These are phyloP conservation scores for Fusarium sp. DNA, from an alignment of 2,329 filamentous ascomycete species.

Conservation along the genomic window DNA sequence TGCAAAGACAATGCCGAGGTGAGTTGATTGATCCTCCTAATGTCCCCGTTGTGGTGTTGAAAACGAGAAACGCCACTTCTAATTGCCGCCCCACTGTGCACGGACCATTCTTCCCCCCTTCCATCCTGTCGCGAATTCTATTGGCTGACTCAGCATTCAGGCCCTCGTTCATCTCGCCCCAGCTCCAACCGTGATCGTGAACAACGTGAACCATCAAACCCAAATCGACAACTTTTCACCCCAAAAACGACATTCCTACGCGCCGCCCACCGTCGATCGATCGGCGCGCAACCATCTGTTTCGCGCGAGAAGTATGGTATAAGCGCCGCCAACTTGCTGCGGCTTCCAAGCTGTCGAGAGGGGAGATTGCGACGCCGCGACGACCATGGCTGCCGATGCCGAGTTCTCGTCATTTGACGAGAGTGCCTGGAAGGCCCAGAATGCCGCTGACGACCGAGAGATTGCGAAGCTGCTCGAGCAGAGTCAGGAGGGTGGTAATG, in stretches of 20 bases:
- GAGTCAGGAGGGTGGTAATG: slow-evolving; percentile 54
- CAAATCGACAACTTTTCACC: slow-evolving; percentile 16
- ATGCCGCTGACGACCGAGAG: slow-evolving; percentile 62
- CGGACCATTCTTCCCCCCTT: slow-evolving; percentile 15
- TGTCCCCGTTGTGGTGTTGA: slow-evolving; percentile 13
- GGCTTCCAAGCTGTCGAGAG: slow-evolving; percentile 42
- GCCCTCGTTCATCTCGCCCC: slow-evolving; percentile 16
- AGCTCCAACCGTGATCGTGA: slow-evolving; percentile 16
- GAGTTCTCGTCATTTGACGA: slow-evolving; percentile 53
- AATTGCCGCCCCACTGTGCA: slow-evolving; percentile 23
- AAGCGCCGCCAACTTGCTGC: slow-evolving; percentile 32
- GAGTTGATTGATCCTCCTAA: not conserved
- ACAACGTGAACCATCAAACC: slow-evolving; percentile 45
- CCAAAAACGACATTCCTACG: slow-evolving; percentile 3
- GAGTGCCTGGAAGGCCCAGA: slow-evolving; percentile 56
- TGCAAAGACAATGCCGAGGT: not conserved
- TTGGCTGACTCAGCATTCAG: slow-evolving; percentile 33
- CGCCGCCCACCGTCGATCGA: slow-evolving; percentile 10
- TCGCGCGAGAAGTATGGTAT: slow-evolving; percentile 44
- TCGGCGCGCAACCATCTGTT: slow-evolving; percentile 10
- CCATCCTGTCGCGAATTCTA: slow-evolving; percentile 12
- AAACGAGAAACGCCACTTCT: slow-evolving; percentile 9
- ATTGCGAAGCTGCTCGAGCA: slow-evolving; percentile 60
- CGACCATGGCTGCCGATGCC: slow-evolving; percentile 50
- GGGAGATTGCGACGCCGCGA: slow-evolving; percentile 41